Conservation (phyloP, 1,284 basidiomycete genomes). For the Rhodotorula mucilaginosa region DNA sequence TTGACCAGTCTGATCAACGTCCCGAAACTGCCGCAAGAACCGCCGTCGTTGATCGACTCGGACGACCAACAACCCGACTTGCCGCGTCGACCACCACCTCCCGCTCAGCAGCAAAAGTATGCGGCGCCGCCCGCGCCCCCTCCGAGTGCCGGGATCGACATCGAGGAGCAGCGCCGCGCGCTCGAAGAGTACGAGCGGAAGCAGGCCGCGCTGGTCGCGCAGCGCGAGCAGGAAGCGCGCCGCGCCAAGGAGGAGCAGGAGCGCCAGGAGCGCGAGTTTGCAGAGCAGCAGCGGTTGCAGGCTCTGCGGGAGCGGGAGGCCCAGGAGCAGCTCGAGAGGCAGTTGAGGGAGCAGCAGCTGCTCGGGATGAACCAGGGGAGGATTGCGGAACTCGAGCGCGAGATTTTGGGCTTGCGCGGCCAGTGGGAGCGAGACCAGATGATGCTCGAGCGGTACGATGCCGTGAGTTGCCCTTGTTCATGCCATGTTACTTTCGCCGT, state of each 20-base stretch:
- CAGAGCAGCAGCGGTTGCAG: constrained; percentile 82
- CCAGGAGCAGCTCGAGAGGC: constrained; percentile 76
- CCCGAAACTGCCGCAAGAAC: constrained; percentile 90
- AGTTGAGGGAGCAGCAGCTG: constrained; percentile 50
- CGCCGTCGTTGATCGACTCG: constrained; percentile 82
- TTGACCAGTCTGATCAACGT: constrained; percentile 93
- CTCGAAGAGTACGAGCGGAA: constrained; percentile 97
- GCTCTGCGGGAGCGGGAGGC: constrained; percentile 82
- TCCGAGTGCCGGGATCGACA: constrained; percentile 57
- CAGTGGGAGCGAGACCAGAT: constrained; percentile 99
- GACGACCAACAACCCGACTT: constrained; percentile 81
- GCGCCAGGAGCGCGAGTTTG: constrained; percentile 83
- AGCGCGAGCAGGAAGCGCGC: constrained; percentile 79
- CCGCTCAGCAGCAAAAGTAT: not conserved
- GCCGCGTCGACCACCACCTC: constrained; percentile 74
- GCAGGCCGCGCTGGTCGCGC: constrained; percentile 57
- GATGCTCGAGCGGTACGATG: constrained; percentile 95
- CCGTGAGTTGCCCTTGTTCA: constrained; percentile 56
- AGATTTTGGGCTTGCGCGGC: constrained; percentile 87
- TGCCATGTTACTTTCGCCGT: no score
- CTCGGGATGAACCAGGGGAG: constrained; percentile 48
- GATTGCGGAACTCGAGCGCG: constrained; percentile 79
- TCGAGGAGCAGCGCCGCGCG: constrained; percentile 90
- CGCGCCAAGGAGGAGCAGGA: constrained; percentile 72
- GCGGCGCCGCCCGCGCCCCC: constrained; percentile 28